Evolutionary conservation across 805 yeast genomes (phyloP), one percentile per base, ranked within the genome.

Genomic region (Wickerhamiella dianesei): DNA sequence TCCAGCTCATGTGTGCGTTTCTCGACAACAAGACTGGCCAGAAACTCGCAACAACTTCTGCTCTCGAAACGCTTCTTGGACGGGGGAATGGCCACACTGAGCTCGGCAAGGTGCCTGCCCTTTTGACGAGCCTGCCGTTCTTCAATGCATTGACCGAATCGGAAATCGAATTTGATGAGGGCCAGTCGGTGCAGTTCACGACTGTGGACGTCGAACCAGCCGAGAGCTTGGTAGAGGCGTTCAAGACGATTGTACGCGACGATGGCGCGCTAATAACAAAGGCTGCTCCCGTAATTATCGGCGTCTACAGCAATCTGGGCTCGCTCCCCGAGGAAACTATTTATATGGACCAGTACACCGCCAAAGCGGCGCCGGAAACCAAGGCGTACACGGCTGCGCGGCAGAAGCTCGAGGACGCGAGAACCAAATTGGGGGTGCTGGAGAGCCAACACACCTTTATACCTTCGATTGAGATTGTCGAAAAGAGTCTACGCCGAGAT

Each of bases 1-100:
- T 51, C 14, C 53, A 51, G 21, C 13, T 45, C 18, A 36, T 51
- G 4, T 46, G 41, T 19, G 53, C 53, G 2, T 46, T 48, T 21
- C 32, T 48, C 4, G 46, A 21, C 8, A 44, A 47, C 14, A 37
- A 40, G n/a, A 41, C 46, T 43, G 8, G 44, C 5, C 51, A 51
- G 14, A 20, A 4, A 17, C 13, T 40, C 3, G 46, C 48, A 9
- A 40, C 47, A 1, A 42, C 50, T 1, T 48, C 43, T 8, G 29
- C 21, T n/a, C 29, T 51, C 3, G 51, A 48, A 39, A 37, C 45
- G 8, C 42, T 51, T 6, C 42, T 48, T 3, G 35, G 47, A 3
- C 8, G 42, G 21, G 32, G 32, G 12, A 25, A 25, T 25, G 32
- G 32, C 6, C 32, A 25, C 12, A 25, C 32, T 6, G 32, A 25